Percentiles rank a stretch among this genome's conserved stretches.
Evolutionary conservation across 2,329 filamentous ascomycete species (phyloP).

Genomic region (Coniella lustricola): DNA sequence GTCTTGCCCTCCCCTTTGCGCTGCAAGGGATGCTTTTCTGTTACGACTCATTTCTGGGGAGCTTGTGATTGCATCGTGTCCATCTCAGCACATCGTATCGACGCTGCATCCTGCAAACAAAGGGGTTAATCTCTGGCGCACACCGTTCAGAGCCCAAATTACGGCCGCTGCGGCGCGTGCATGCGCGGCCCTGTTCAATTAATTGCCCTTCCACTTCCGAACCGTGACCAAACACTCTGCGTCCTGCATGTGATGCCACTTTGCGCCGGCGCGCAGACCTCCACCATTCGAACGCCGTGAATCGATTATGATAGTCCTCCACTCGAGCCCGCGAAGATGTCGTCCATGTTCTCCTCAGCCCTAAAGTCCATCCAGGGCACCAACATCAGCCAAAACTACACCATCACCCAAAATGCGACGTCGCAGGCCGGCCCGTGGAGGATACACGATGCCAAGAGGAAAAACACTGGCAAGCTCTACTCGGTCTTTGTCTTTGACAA

Average conservation of each 20-base stretch:
- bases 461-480: slow-evolving; percentile 79
- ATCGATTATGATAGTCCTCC: slow-evolving; percentile 6
- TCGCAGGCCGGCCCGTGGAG: slow-evolving; percentile 89
- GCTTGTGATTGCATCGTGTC: not conserved
- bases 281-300: not conserved
- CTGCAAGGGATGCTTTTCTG: no score
- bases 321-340: slow-evolving; percentile 24
- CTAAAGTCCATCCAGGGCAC: slow-evolving; percentile 86
- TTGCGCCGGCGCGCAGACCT: slow-evolving; percentile 6
- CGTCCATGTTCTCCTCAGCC: slow-evolving; percentile 79
- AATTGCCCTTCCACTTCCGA: not conserved
- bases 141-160: not conserved
- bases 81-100: not conserved
- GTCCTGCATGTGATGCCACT: slow-evolving; percentile 9
- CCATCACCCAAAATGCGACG: slow-evolving; percentile 66
- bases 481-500: slow-evolving; percentile 94
- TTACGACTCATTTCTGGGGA: no score
- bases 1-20: not conserved
- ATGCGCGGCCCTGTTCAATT: not conserved
- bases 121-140: not conserved
- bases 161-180: not conserved
- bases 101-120: not conserved
- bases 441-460: slow-evolving; percentile 96
- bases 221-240: not conserved
- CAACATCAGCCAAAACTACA: slow-evolving; percentile 90